A percentile compares a stretch with the other conserved stretches of the same genome.
These are phyloP conservation scores for Pleodorina starrii DNA, from an alignment of 139 green algal species.

Conservation along the genomic window DNA sequence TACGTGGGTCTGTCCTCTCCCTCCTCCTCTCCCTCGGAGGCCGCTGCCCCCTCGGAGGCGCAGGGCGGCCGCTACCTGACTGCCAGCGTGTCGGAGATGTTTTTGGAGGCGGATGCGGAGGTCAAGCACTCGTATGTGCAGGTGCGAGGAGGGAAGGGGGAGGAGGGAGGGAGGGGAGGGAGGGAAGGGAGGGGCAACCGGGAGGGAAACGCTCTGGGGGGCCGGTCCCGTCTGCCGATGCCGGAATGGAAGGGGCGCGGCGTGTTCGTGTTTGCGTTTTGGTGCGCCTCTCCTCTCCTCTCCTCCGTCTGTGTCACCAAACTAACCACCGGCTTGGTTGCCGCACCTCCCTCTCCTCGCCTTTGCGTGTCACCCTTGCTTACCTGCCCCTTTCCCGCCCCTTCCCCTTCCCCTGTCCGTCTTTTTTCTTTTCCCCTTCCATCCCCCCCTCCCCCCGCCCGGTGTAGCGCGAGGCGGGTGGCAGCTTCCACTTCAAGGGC, in stretches of 20 bases:
- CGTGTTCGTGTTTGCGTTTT: too few species aligned
- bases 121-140: conserved; percentile 78
- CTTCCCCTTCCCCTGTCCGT: too few species aligned
- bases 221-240: too few species aligned
- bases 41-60: background rate
- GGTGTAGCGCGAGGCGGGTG: conserved; percentile 61
- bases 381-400: too few species aligned
- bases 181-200: too few species aligned
- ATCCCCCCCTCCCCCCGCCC: background rate
- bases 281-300: too few species aligned
- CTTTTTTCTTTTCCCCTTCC: background rate
- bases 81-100: conserved; percentile 79
- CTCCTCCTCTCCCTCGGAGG: background rate
- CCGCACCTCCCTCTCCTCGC: too few species aligned
- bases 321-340: too few species aligned
- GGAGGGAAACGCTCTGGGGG: too few species aligned
- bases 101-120: conserved; percentile 72
- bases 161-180: background rate
- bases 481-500: conserved; percentile 79
- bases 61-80: conserved; percentile 64
- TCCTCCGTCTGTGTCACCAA: too few species aligned
- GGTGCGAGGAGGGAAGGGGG: background rate
- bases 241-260: too few species aligned
- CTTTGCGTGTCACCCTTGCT: too few species aligned
- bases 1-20: conserved; percentile 50